Conservation (phyloP, 768 basidiomycete genomes). For the Astraeus odoratus region DNA sequence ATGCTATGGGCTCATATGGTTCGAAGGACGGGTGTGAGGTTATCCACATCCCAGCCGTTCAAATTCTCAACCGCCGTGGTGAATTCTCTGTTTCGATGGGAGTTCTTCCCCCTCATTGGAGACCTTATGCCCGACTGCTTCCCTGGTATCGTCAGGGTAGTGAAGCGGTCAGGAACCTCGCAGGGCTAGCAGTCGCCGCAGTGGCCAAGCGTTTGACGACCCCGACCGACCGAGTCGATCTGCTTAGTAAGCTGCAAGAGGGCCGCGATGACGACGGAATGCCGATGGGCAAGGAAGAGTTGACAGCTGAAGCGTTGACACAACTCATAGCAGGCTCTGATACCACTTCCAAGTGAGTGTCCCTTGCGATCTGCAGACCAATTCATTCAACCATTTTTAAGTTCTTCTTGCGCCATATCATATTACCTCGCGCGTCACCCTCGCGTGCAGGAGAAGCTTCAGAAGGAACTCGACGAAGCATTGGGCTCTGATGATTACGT, state of each 20-base stretch:
- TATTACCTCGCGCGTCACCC: conserved; percentile 75
- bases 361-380: not conserved
- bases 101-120: conserved; percentile 63
- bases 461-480: conserved; percentile 62
- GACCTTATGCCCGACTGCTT: conserved; percentile 53
- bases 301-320: conserved; percentile 85
- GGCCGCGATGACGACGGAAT: conserved; percentile 75
- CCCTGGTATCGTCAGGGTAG: conserved; percentile 75
- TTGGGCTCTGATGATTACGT: conserved; percentile 53
- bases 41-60: conserved; percentile 66
- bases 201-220: conserved; percentile 69
- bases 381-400: conserved; percentile 22
- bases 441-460: conserved; percentile 59
- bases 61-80: conserved; percentile 83
- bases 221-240: conserved; percentile 69
- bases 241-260: conserved; percentile 73
- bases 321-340: conserved; percentile 87
- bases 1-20: conserved; percentile 52
- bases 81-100: conserved; percentile 85
- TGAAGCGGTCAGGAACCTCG: conserved; percentile 61
- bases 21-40: conserved; percentile 39
- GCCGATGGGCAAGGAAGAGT: conserved; percentile 70
- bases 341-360: conserved; percentile 81
- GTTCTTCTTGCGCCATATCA: conserved; percentile 85
- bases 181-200: conserved; percentile 73